Base-by-base conservation (phyloP, 306 rosid species). In the Quercus mongolica region DNA sequence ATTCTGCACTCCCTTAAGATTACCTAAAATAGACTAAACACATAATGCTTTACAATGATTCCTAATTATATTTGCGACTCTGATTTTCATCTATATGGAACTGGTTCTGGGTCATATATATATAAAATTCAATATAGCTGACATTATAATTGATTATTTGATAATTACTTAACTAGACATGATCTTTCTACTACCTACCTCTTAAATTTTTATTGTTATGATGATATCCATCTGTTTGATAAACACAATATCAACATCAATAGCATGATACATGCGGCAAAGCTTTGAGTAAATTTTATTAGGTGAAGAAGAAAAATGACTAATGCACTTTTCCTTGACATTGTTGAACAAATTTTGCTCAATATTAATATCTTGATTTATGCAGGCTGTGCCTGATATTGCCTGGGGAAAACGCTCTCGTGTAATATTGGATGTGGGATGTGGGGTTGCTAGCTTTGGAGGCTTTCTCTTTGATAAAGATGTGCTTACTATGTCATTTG, bases 401-500 rank as follows among this genome's bases (percentile, higher is more conserved):
- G 96, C 91, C 4, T 96, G 97, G 98, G 99, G 99, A n/a, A 88
- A 89, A 76, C 96, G 75, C 55, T 35, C 97, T 51, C 97, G 98
- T 58, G 98, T 96, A 81, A 56, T 96, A 74, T 86, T 96, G 82
- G 99, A 96, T 87, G 98, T 96, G 87, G 99, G 99, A 75, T 93
- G 99, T 51, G 99, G 99, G 71, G 99, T 96, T 87, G 99, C 99
- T 71, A 96, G 99, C 90, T 96, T 96, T 79, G 99, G 99, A 62
- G 98, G 99, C 67, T 93, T 76, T 86, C 94, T 90, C 76, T 96
- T 96, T 83, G 99, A 96, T 56, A 93, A 93, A 85, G 90, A 93
- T 71, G 98, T 88, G 61, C 88, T 93, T 68, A 38, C 98, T 52
- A 93, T 96, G 98, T 96, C 99, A 68, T 81, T 96, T 78, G 99